Percentiles rank a stretch among this genome's conserved stretches.
phyloP scores from a whole-genome alignment of 2,329 filamentous ascomycete genomes.

The Aspergillus sp. region DNA sequence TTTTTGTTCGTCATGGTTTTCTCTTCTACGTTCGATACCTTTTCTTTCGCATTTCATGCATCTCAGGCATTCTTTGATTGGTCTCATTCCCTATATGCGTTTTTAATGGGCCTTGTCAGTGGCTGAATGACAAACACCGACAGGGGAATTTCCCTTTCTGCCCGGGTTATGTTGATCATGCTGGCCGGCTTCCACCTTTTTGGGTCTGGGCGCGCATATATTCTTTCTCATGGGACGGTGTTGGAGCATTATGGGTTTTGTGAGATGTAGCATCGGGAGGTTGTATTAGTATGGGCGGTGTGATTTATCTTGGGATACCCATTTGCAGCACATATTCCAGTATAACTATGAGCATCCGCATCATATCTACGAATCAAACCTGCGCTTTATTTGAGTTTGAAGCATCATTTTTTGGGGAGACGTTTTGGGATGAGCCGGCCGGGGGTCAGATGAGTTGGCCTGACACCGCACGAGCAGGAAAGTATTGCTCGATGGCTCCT shows the following conservation, averaged over 20 bases:
- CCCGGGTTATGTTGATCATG: background rate
- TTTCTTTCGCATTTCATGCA: slow-evolving; percentile 12
- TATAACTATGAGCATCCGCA: background rate
- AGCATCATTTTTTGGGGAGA: too few species aligned
- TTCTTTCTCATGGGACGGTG: slow-evolving; percentile 5
- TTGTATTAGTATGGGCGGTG: slow-evolving; percentile 2
- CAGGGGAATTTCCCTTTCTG: background rate
- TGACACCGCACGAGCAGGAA: background rate
- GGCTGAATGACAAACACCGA: background rate
- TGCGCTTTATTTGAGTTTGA: background rate
- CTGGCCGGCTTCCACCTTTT: background rate
- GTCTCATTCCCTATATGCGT: background rate
- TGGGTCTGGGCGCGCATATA: background rate
- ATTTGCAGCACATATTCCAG: background rate
- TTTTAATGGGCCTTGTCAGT: background rate
- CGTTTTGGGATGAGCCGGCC: background rate
- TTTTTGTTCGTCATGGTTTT: background rate
- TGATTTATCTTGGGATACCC: slow-evolving; percentile 7
- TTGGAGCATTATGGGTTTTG: background rate
- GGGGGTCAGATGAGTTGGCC: background rate
- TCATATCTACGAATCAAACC: background rate
- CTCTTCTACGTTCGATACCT: slow-evolving; percentile 17
- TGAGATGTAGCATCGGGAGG: background rate
- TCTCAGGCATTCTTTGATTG: slow-evolving; percentile 7
- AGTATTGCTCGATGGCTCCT: background rate